Evolutionary conservation across 768 basidiomycete genomes (phyloP), one percentile per base, ranked within the genome.

Genomic region (Leccinum fibrillosum): DNA sequence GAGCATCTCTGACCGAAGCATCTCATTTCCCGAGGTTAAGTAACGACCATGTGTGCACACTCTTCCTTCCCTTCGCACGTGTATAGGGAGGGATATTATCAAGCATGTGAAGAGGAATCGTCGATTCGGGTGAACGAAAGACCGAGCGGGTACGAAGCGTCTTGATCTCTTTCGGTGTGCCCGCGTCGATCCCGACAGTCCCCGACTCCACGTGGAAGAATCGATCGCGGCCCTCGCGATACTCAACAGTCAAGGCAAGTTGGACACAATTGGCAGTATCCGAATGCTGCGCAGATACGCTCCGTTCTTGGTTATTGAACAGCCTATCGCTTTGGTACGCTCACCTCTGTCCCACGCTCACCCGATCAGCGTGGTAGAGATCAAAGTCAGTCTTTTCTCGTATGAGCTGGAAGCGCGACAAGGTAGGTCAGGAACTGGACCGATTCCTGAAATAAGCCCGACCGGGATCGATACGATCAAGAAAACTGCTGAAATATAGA

Each of bases 351-450:
- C 8, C 11, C 13, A 9, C 3, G 75, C 86, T 19, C 74, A 80
- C 51, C 83, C 81, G 1, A 78, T 88, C 57, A 75, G 81, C 25
- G 77, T 80, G 12, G 82, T 86, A 11, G 88, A 90, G 68, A 86
- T 89, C 52, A 88, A 90, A 66, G 70, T 86, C 42, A 85, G 82
- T 61, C 77, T 80, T 15, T 86, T 82, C 76, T 75, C 79, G 1
- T 84, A 83, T 53, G 82, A 82, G 60, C 75, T 76, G 23, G 75
- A 84, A 58, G 78, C 82, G 23, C 76, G 74, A 66, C 74, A 76
- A 52, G 77, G 77, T 75, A 53, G 30, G 48, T 3, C 17, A 42
- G n/a, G 23, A 25, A 23, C 17, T 7, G 2, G 35, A 26, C 60
- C 5, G 2, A 32, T 48, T 37, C n/a, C n/a, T n/a, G 23, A 23